A percentile compares a stretch with the other conserved stretches of the same genome.
These are phyloP conservation scores for Centrapalus pauciflorus DNA, from an alignment of 129 eudicot genomes.

Conservation along the genomic window DNA sequence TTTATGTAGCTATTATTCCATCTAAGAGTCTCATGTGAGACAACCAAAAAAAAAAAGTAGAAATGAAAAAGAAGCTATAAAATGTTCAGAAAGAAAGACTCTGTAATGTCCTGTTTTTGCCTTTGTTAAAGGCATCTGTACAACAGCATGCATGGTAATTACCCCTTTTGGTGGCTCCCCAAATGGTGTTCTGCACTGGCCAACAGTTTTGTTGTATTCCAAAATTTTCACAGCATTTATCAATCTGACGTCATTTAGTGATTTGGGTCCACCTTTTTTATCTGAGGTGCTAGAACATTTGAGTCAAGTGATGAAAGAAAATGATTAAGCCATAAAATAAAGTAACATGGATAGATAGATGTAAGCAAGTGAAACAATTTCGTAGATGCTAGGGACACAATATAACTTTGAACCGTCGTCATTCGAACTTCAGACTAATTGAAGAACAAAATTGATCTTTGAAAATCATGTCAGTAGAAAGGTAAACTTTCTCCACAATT, in stretches of 20 bases:
- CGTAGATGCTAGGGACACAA: background rate
- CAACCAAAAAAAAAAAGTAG: background rate
- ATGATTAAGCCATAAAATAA: background rate
- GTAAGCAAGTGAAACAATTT: background rate
- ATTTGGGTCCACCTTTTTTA: conserved; percentile 74
- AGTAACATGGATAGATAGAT: background rate
- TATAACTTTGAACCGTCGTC: background rate
- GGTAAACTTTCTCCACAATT: no score
- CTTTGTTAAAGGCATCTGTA: conserved; percentile 58
- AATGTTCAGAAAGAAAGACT: conserved; percentile 2
- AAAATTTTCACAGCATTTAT: conserved; percentile 83
- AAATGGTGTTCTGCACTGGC: conserved; percentile 75
- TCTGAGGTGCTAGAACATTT: conserved; percentile 34
- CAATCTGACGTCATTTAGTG: conserved; percentile 71
- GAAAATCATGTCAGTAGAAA: no score
- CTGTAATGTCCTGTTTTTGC: conserved; percentile 48
- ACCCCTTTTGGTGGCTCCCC: conserved; percentile 81
- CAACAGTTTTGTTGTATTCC: conserved; percentile 83
- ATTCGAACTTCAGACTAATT: background rate
- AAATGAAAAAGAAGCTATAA: background rate
- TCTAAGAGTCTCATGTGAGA: background rate
- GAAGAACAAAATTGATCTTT: no score
- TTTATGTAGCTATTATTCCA: background rate
- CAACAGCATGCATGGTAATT: conserved; percentile 68
- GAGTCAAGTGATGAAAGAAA: conserved; percentile 6